These are phyloP conservation scores for Trichosporon sp. DNA, from an alignment of 1,284 basidiomycete genomes.

Conservation along the genomic window DNA sequence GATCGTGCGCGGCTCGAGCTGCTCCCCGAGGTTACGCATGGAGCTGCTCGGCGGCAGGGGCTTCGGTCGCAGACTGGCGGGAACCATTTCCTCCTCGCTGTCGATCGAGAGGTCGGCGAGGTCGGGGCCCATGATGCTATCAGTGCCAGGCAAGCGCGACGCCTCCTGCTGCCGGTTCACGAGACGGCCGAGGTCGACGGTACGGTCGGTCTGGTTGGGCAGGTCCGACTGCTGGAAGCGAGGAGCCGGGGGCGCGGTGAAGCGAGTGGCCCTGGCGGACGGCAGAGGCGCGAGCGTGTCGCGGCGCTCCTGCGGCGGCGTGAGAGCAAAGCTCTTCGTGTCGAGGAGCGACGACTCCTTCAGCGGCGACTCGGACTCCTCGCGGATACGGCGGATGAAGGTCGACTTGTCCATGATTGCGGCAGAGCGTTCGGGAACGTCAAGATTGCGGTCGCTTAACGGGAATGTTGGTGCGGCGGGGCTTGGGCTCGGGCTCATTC, in stretches of 20 bases:
- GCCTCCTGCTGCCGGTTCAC: not conserved
- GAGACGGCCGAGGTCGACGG: constrained; percentile 8
- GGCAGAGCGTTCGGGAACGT: constrained; percentile 1
- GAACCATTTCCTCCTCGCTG: constrained; percentile 3
- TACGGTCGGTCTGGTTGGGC: constrained; percentile 13
- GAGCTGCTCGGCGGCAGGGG: not conserved
- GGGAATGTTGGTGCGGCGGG: not conserved
- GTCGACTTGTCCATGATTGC: constrained; percentile 17
- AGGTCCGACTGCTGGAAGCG: constrained; percentile 12
- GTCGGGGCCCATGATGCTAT: not conserved
- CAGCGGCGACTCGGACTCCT: constrained; percentile 15
- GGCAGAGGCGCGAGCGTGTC: constrained; percentile 10
- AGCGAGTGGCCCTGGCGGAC: not conserved
- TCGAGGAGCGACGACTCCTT: constrained; percentile 25
- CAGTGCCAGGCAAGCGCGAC: not conserved
- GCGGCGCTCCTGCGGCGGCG: constrained; percentile 25
- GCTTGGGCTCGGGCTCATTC: constrained; percentile 15
- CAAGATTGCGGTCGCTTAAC: not conserved
- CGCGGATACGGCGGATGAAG: constrained; percentile 12
- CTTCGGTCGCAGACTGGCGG: not conserved
- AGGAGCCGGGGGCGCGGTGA: not conserved
- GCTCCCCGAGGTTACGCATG: constrained; percentile 1
- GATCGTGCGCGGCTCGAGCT: constrained; percentile 4
- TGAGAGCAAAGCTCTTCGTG: constrained; percentile 28
- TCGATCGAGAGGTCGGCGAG: constrained; percentile 15